phyloP scores from a whole-genome alignment of 2,329 filamentous ascomycete genomes.

The Calonectria pseudoreteaudii region DNA sequence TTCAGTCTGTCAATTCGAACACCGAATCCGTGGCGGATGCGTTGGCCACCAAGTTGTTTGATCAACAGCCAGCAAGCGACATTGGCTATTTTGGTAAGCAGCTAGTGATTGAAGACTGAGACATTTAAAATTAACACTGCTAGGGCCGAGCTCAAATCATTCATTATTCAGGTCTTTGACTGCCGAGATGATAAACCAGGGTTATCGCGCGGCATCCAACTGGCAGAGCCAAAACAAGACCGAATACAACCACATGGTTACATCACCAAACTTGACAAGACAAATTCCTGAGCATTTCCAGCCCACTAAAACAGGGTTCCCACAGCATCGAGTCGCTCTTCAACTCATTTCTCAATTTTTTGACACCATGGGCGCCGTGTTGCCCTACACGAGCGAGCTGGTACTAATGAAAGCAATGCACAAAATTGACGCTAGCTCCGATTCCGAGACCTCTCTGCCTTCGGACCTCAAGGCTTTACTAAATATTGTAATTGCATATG shows the following conservation, averaged over 20 bases:
- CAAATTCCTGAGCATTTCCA: background rate
- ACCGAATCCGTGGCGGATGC: conserved; percentile 42
- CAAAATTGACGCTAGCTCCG: conserved; percentile 2
- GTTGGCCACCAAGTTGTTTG: conserved; percentile 45
- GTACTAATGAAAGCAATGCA: conserved; percentile 37
- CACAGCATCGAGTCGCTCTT: background rate
- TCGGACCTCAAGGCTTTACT: conserved; percentile 34
- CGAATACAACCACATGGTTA: background rate
- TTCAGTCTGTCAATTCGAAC: background rate
- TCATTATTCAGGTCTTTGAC: conserved; percentile 46
- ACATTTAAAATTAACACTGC: background rate
- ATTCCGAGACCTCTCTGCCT: background rate
- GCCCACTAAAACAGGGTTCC: background rate
- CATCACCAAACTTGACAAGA: background rate
- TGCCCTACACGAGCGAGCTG: conserved; percentile 42
- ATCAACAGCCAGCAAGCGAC: conserved; percentile 39
- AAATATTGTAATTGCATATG: conserved; percentile 46
- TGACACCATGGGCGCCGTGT: conserved; percentile 42
- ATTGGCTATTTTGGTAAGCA: conserved; percentile 44
- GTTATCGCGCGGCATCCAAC: conserved; percentile 25
- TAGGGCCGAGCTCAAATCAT: conserved; percentile 48
- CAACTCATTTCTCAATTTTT: conserved; percentile 40
- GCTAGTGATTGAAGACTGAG: background rate
- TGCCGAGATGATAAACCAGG: conserved; percentile 42
- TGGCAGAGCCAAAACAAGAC: background rate